phyloP scores from a whole-genome alignment of 345 rosid genomes.

The Eucalyptus camaldulensis region DNA sequence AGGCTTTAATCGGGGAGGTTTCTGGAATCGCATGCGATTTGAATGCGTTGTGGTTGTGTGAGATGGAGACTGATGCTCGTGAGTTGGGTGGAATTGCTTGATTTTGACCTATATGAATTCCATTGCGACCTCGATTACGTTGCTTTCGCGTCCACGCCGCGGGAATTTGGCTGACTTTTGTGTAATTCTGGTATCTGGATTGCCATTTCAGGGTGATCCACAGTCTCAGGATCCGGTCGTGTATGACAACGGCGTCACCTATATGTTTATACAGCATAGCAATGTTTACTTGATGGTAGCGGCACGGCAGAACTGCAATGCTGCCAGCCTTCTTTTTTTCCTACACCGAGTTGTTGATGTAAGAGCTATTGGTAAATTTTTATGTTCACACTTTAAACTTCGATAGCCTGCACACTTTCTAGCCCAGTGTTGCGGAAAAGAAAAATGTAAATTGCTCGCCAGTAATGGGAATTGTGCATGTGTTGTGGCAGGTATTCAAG shows the following conservation, averaged over 20 bases:
- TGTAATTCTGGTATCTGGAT: not conserved
- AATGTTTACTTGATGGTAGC: conserved; percentile 90
- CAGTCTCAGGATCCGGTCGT: conserved; percentile 98
- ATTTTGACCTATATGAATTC: not conserved
- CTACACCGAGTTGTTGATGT: conserved; percentile 93
- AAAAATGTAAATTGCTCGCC: not conserved
- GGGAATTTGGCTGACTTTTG: not conserved
- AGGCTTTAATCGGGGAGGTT: not conserved
- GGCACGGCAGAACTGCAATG: conserved; percentile 91
- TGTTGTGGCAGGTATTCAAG: conserved; percentile 60
- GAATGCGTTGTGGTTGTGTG: not conserved
- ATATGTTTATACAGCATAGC: conserved; percentile 92
- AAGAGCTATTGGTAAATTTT: conserved; percentile 9
- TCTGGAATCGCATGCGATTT: not conserved
- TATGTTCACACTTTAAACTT: not conserved
- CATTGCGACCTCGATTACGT: not conserved
- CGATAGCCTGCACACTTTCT: not conserved
- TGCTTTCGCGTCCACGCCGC: not conserved
- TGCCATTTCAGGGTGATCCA: conserved; percentile 67
- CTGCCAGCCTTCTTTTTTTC: conserved; percentile 84
- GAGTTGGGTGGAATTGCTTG: not conserved
- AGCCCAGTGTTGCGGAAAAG: not conserved
- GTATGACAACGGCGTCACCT: conserved; percentile 83
- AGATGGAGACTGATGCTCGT: not conserved
- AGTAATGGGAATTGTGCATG: not conserved